Conservation (phyloP, 257 asterid species). For the Scutellaria galericulata region DNA sequence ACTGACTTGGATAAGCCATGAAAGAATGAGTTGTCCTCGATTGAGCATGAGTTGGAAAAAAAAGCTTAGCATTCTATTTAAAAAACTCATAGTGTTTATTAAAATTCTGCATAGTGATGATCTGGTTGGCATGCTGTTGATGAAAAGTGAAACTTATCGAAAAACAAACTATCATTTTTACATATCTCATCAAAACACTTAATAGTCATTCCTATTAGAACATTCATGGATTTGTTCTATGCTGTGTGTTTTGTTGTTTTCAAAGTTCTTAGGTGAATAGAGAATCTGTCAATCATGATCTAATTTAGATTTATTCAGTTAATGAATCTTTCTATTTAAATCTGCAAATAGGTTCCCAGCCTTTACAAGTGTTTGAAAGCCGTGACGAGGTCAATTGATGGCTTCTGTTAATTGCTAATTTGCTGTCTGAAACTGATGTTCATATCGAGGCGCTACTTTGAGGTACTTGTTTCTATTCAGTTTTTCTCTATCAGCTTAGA, state of each 20-base stretch:
- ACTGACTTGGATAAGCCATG: not conserved
- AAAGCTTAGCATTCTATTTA: not conserved
- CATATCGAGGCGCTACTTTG: slow-evolving; percentile 25
- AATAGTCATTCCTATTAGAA: slow-evolving; percentile 6
- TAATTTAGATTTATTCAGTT: not conserved
- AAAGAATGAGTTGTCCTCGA: not conserved
- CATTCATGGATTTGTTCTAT: not conserved
- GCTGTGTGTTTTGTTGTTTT: too few relatives aligned
- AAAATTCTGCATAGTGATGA: not conserved
- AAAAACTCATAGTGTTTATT: not conserved
- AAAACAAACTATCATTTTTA: not conserved
- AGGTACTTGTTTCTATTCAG: slow-evolving; percentile 31
- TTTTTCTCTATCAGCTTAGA: slow-evolving; percentile 21
- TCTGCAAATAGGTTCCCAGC: slow-evolving; percentile 26
- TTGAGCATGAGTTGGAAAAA: not conserved
- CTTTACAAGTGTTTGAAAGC: slow-evolving; percentile 2
- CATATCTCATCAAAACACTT: not conserved
- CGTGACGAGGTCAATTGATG: slow-evolving; percentile 1
- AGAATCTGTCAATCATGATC: not conserved
- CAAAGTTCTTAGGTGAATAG: too few relatives aligned
- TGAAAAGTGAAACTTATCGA: slow-evolving; percentile 4
- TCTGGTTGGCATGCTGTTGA: not conserved
- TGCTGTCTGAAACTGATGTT: slow-evolving; percentile 30
- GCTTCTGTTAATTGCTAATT: slow-evolving; percentile 15
- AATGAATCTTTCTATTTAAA: slow-evolving; percentile 20